These are phyloP conservation scores for Yamadazyma dendronema DNA, from an alignment of 1,139 yeast genomes.

Conservation along the genomic window DNA sequence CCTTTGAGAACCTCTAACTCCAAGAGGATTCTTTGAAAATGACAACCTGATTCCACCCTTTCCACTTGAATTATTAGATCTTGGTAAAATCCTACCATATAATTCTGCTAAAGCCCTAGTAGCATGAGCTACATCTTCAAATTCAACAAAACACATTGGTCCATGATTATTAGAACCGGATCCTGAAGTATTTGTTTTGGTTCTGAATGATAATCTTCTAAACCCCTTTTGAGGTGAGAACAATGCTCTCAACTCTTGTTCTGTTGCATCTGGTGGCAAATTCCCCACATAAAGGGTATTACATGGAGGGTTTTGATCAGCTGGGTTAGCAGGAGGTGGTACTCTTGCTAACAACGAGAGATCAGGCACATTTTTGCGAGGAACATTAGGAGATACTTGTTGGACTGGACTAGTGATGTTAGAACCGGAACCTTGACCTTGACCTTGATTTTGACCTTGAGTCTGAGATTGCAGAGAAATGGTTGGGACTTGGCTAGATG, in stretches of 20 bases:
- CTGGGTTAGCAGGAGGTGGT: conserved; percentile 97
- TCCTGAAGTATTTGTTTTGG: conserved; percentile 45
- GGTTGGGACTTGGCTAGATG: neutral
- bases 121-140: conserved; percentile 92
- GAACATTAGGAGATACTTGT: conserved; percentile 14
- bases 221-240: conserved; percentile 91
- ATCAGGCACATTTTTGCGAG: conserved; percentile 57
- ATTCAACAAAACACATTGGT: conserved; percentile 99
- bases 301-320: conserved; percentile 98
- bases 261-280: conserved; percentile 95
- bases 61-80: conserved; percentile 65
- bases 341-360: conserved; percentile 71
- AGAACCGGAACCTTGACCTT: conserved; percentile 6
- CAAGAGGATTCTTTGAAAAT: conserved; percentile 93
- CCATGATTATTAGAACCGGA: conserved; percentile 64
- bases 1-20: conserved; percentile 77
- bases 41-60: conserved; percentile 95
- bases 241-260: conserved; percentile 82
- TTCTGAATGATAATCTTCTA: conserved; percentile 85
- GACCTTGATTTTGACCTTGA: conserved; percentile 1
- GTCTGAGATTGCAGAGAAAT: conserved; percentile 1
- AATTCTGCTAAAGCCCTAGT: conserved; percentile 90
- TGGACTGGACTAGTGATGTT: conserved; percentile 16
- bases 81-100: conserved; percentile 80
- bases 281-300: conserved; percentile 95